Evolutionary conservation across 306 rosid species (phyloP).

Genomic region (Sesbania bispinosa): DNA sequence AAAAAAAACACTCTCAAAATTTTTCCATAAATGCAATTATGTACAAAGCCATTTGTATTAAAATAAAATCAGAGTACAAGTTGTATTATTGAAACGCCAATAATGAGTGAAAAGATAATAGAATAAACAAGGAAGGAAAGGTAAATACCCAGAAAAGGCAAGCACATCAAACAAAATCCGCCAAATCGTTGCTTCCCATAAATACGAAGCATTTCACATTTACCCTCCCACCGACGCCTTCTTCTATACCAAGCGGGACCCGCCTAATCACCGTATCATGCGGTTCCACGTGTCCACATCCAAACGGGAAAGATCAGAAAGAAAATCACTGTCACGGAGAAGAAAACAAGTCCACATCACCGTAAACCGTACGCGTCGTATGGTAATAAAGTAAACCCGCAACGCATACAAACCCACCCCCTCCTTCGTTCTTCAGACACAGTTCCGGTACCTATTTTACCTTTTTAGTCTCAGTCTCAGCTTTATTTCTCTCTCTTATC

Average conservation of each 20-base stretch:
- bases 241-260: neutral
- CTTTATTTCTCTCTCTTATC: neutral
- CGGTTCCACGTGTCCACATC: constrained; percentile 28
- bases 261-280: neutral
- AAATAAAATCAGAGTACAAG: neutral
- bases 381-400: neutral
- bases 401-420: constrained; percentile 19
- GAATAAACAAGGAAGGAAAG: neutral
- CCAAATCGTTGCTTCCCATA: constrained; percentile 21
- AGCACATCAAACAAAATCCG: neutral
- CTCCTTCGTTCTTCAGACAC: constrained; percentile 1
- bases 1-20: no score
- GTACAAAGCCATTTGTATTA: no score
- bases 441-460: neutral
- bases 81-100: neutral
- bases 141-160: neutral
- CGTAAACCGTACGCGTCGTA: constrained; percentile 37
- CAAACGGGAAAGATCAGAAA: neutral
- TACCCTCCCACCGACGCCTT: constrained; percentile 30
- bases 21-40: no score
- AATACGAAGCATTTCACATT: constrained; percentile 3
- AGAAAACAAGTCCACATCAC: constrained; percentile 27
- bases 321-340: neutral
- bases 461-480: neutral
- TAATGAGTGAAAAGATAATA: neutral